Conservation (phyloP, 495 filamentous ascomycete species). For the Tuber calosporum region DNA sequence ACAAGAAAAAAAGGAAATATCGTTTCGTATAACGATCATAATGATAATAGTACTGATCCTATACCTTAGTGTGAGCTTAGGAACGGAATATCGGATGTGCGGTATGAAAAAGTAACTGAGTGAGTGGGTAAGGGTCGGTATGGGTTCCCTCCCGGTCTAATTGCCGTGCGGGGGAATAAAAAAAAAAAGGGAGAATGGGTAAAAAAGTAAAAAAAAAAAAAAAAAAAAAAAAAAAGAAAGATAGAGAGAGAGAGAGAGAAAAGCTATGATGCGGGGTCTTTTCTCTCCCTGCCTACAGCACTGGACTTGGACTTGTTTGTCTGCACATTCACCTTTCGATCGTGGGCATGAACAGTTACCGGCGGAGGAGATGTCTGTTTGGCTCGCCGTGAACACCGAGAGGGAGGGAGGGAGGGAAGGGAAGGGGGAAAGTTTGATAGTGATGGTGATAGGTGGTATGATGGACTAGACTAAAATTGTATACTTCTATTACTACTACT, state of each 20-base stretch:
- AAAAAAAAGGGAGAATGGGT: too few relatives aligned
- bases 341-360: neutral
- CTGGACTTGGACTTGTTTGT: neutral
- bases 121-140: neutral
- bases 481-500: neutral
- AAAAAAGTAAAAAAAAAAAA: too few relatives aligned
- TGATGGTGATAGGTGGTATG: neutral
- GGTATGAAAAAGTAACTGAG: too few relatives aligned
- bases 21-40: too few relatives aligned
- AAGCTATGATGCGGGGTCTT: neutral
- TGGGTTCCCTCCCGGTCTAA: neutral
- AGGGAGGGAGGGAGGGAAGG: neutral
- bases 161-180: constrained; percentile 1
- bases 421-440: neutral
- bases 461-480: neutral
- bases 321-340: neutral
- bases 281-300: neutral
- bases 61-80: too few relatives aligned
- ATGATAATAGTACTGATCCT: too few relatives aligned
- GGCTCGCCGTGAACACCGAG: neutral
- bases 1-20: too few relatives aligned
- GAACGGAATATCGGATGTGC: too few relatives aligned
- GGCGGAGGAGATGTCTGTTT: neutral
- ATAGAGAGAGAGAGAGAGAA: too few relatives aligned
- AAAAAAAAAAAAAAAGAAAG: too few relatives aligned